These are phyloP conservation scores for Quambalaria eucalypti DNA, from an alignment of 1,284 basidiomycete genomes.

Conservation along the genomic window DNA sequence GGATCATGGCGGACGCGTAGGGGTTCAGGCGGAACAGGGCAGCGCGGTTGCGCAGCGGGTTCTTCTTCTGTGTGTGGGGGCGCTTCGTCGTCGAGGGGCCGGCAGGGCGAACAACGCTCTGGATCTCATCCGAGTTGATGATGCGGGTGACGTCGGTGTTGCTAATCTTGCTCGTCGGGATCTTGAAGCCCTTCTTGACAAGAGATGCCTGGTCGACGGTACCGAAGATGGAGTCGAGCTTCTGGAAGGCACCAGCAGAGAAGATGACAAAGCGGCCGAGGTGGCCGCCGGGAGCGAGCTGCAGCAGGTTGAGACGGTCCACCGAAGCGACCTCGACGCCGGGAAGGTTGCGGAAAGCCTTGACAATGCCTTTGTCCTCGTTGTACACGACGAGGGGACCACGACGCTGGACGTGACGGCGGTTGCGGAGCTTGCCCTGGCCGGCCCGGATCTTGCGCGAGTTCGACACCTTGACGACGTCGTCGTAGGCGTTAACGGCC, in stretches of 20 bases:
- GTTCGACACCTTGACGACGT: conserved; percentile 95
- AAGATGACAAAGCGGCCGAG: conserved; percentile 98
- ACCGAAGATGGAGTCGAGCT: conserved; percentile 90
- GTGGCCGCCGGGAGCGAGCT: conserved; percentile 98
- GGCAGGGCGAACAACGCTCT: conserved; percentile 74
- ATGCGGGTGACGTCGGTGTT: conserved; percentile 95
- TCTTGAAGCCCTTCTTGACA: conserved; percentile 71
- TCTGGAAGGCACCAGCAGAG: conserved; percentile 88
- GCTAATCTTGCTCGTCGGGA: conserved; percentile 69
- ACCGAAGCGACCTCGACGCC: conserved; percentile 97
- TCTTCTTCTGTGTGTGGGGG: conserved; percentile 99
- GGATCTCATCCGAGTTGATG: conserved; percentile 64
- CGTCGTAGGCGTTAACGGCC: conserved; percentile 67
- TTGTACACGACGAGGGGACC: conserved; percentile 96
- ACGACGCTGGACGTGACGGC: conserved; percentile 91
- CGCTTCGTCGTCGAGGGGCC: conserved; percentile 72
- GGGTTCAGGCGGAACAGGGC: conserved; percentile 98
- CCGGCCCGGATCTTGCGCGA: conserved; percentile 94
- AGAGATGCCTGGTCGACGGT: conserved; percentile 74
- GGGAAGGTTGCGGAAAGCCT: conserved; percentile 97
- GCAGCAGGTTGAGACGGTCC: conserved; percentile 87
- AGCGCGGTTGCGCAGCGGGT: conserved; percentile 82
- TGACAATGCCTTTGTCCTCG: conserved; percentile 94
- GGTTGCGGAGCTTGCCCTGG: conserved; percentile 95
- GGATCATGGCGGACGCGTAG: conserved; percentile 62